These are phyloP conservation scores for Skeletonema marinoi DNA, from an alignment of 108 stramenopile species.

Conservation along the genomic window DNA sequence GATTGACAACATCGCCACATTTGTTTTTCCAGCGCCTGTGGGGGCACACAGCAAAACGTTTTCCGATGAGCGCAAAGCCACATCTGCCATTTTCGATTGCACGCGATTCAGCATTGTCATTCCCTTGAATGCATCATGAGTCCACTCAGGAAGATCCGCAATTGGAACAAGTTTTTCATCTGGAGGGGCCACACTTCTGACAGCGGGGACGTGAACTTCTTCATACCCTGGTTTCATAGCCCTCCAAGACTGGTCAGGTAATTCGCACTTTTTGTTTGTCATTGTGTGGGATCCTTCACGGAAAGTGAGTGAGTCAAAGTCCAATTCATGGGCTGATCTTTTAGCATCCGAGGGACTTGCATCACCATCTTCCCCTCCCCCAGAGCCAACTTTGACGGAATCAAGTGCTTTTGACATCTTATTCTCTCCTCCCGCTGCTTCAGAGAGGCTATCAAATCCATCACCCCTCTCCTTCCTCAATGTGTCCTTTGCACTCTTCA, in stretches of 20 bases:
- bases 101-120: slow-evolving; percentile 98
- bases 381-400: slow-evolving; percentile 60
- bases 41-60: slow-evolving; percentile 99
- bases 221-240: slow-evolving; percentile 97
- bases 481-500: slow-evolving; percentile 65
- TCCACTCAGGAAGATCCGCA: slow-evolving; percentile 94
- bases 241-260: slow-evolving; percentile 94
- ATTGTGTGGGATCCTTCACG: slow-evolving; percentile 91
- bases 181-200: slow-evolving; percentile 70
- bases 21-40: slow-evolving; percentile 99
- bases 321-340: slow-evolving; percentile 64
- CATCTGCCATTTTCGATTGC: slow-evolving; percentile 92
- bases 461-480: slow-evolving; percentile 40
- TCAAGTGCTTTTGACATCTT: slow-evolving; percentile 68
- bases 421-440: slow-evolving; percentile 17
- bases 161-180: slow-evolving; percentile 86
- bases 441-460: slow-evolving; percentile 40
- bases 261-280: slow-evolving; percentile 92
- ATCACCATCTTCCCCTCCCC: slow-evolving; percentile 20
- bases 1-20: slow-evolving; percentile 93
- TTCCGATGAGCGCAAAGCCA: slow-evolving; percentile 87
- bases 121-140: slow-evolving; percentile 90
- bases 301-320: slow-evolving; percentile 92
- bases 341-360: slow-evolving; percentile 53
- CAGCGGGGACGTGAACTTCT: slow-evolving; percentile 99